These are phyloP conservation scores for Pythium biforme DNA, from an alignment of 352 stramenopile genomes.

Conservation along the genomic window DNA sequence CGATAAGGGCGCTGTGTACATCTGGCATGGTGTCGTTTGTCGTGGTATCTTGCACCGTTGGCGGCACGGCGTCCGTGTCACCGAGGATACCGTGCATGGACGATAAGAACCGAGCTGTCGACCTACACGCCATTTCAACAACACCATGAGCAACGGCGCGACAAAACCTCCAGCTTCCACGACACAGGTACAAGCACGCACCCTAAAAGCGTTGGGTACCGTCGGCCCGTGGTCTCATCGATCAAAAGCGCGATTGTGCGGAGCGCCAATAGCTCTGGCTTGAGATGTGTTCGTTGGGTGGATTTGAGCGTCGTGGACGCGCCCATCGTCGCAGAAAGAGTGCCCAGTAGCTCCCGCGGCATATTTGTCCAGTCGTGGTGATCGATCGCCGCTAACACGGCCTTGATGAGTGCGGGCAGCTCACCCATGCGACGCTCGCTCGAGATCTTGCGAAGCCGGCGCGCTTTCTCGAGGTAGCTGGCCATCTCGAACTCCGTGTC, in stretches of 20 bases:
- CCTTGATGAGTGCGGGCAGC: constrained; percentile 9
- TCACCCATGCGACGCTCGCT: constrained; percentile 13
- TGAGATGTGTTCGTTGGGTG: not conserved
- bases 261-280: not conserved
- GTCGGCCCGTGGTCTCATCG: constrained; percentile 2
- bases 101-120: constrained; percentile 16
- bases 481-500: constrained; percentile 15
- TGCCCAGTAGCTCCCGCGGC: constrained; percentile 14
- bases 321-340: constrained; percentile 15
- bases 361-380: constrained; percentile 7
- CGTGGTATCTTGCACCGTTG: not conserved
- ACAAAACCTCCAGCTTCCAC: not conserved
- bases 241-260: not conserved
- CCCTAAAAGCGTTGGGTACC: constrained; percentile 12
- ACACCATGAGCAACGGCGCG: too few species aligned
- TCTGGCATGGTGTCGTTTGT: not conserved
- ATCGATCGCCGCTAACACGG: not conserved
- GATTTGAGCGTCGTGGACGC: constrained; percentile 16
- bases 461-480: constrained; percentile 12
- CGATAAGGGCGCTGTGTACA: not conserved
- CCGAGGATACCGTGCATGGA: not conserved
- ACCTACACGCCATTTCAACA: not conserved
- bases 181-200: not conserved
- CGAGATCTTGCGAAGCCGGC: constrained; percentile 18
- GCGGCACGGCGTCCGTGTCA: not conserved